phyloP scores from a whole-genome alignment of 345 rosid genomes.

The Psidium guajava region DNA sequence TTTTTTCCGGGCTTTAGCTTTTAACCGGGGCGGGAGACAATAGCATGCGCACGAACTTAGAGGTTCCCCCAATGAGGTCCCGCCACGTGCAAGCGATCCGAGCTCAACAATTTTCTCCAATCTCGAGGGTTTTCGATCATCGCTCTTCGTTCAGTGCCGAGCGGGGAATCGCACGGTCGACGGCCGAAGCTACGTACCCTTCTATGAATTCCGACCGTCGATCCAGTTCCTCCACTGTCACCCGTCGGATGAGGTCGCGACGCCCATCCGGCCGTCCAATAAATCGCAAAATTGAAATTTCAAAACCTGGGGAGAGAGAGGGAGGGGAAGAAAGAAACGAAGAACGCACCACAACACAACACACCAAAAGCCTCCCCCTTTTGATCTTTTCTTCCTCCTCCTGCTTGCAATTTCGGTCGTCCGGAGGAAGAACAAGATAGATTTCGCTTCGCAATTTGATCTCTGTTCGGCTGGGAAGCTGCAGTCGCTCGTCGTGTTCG shows the following conservation, averaged over 20 bases:
- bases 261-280: constrained; percentile 54
- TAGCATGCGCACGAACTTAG: not conserved
- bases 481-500: not conserved
- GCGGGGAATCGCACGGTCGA: constrained; percentile 36
- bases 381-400: not conserved
- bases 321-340: constrained; percentile 42
- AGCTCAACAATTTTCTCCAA: not conserved
- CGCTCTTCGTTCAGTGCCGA: not conserved
- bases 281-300: constrained; percentile 49
- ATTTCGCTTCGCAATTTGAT: not conserved
- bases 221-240: constrained; percentile 2
- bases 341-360: constrained; percentile 2
- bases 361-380: constrained; percentile 11
- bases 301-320: constrained; percentile 85
- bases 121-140: not conserved
- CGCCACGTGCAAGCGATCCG: not conserved
- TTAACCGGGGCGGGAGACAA: not conserved
- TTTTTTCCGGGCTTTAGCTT: not conserved
- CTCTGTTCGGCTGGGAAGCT: not conserved
- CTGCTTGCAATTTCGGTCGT: not conserved
- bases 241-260: constrained; percentile 31
- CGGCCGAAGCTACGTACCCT: not conserved
- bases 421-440: not conserved
- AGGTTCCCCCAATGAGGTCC: not conserved
- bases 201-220: constrained; percentile 55